Base-by-base conservation (phyloP, 257 asterid genomes). In the Knoxia roxburghii region DNA sequence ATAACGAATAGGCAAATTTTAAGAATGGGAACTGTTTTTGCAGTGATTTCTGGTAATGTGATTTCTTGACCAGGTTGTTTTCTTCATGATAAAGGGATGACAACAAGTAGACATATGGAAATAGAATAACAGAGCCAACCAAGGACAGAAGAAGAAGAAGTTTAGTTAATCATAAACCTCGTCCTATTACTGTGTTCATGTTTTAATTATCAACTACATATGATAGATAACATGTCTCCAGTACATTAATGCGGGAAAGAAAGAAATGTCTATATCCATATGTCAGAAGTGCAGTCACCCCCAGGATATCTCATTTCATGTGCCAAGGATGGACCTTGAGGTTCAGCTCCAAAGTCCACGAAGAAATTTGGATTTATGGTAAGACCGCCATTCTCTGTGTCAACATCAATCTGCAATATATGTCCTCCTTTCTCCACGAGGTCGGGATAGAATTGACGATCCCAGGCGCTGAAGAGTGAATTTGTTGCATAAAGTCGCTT, bases 241-340 rank as follows among this genome's bases (percentile, higher is more conserved):
- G 10, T 37, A n/a, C 66, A 65, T 32, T 58, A 27, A 37, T n/a
- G 58, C 6, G 0, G 12, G 49, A 20, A 20, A 29, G 1, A 0
- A 32, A 4, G 64, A 3, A 37, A 52, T 24, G 50, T 55, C 75
- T 58, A 93, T 50, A 86, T 77, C 98, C 98, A 93, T 26, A 93
- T 93, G 68, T 93, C 98, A 2, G 98, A 93, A 33, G 98, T 93
- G 91, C 98, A 93, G 78, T 93, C 98, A 21, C 98, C 98, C 15
- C 98, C 98, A 0, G 97, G 98, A 82, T 93, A 93, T 40, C 98
- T 82, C 98, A 93, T 93, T 55, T 93, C 98, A 50, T 93, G 98
- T 0, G 96, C 96, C 73, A 93, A 75, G 11, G 98, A 78, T n/a
- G 98, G 91, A 64, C 98, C 98, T 33, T 86, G 90, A 1, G 97